Base-by-base conservation (phyloP, 1,139 yeast species). In the Suhomyces coccinellae region DNA sequence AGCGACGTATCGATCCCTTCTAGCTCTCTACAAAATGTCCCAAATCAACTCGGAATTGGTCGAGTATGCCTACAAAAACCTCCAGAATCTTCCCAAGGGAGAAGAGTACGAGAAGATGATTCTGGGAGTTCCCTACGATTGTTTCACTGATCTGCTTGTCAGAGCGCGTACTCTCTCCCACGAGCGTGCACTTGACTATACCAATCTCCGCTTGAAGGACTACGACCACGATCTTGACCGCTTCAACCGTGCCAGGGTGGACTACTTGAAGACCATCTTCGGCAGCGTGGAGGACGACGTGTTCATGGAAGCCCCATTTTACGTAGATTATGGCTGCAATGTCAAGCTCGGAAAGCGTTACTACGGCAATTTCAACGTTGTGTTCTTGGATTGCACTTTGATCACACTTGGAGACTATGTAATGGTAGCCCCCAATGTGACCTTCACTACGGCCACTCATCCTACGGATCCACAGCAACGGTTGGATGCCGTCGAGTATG, bases 331-430 rank as follows among this genome's bases (percentile, higher is more conserved):
- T 52, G 87, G 86, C 0, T 78, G 69, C 59, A 81, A 82, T 56
- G 66, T 75, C 13, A 61, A 57, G 38, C 50, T 80, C 27, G 86
- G 85, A 0, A 69, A 77, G 46, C 54, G 59, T 6, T 79, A 79
- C 53, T 82, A 79, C 53, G 71, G 75, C 36, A 82, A 83, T 58
- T 80, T 77, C 69, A 82, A 82, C 49, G 38, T 49, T 38, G 76
- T 80, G 0, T 68, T 83, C 46, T 66, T 85, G 41, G 91, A 85
- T 58, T 78, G 83, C 52, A 73, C 84, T 1, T 55, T 82, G 33
- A 81, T 85, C 26, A 73, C 65, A n/a, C 73, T 85, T 50, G 91
- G 91, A 4, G 75, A 82, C 52, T 57, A 74, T 43, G 84, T 80
- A 14, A 58, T 80, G 69, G 60, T 81, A 38, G 91, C 87, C 0